Conservation (phyloP, 495 filamentous ascomycete genomes). For the Pseudevernia furfuracea region DNA sequence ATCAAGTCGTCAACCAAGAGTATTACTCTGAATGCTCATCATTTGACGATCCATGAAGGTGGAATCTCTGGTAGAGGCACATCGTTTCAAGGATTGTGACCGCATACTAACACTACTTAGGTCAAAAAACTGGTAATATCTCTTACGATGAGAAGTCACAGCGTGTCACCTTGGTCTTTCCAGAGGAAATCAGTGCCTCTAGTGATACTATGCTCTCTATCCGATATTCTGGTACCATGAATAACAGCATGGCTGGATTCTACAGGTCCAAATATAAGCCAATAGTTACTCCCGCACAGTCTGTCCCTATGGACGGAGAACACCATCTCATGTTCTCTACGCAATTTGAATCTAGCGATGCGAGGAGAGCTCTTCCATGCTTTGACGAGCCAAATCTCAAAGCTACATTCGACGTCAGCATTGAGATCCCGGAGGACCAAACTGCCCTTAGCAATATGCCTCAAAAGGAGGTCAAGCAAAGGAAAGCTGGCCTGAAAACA, state of each 20-base stretch:
- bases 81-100: background rate
- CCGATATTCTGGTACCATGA: conserved; percentile 78
- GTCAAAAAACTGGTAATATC: conserved; percentile 55
- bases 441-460: conserved; percentile 94
- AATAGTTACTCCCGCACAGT: conserved; percentile 53
- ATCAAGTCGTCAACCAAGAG: conserved; percentile 56
- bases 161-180: conserved; percentile 65
- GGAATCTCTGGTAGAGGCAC: conserved; percentile 27
- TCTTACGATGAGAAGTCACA: conserved; percentile 74
- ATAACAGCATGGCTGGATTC: conserved; percentile 93
- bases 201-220: conserved; percentile 58
- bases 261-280: conserved; percentile 94
- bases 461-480: conserved; percentile 55
- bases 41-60: conserved; percentile 54
- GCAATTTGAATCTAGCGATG: conserved; percentile 95
- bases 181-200: conserved; percentile 53
- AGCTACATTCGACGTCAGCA: conserved; percentile 84
- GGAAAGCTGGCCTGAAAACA: conserved; percentile 57
- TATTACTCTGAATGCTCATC: conserved; percentile 65
- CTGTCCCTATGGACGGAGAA: conserved; percentile 69
- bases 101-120: conserved; percentile 1
- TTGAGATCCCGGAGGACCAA: conserved; percentile 81
- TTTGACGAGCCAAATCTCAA: conserved; percentile 98
- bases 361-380: conserved; percentile 88
- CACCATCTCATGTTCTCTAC: conserved; percentile 92